Evolutionary conservation across 2,329 filamentous ascomycete genomes (phyloP), one percentile per base, ranked within the genome.

Genomic region (Daldinia sp.): DNA sequence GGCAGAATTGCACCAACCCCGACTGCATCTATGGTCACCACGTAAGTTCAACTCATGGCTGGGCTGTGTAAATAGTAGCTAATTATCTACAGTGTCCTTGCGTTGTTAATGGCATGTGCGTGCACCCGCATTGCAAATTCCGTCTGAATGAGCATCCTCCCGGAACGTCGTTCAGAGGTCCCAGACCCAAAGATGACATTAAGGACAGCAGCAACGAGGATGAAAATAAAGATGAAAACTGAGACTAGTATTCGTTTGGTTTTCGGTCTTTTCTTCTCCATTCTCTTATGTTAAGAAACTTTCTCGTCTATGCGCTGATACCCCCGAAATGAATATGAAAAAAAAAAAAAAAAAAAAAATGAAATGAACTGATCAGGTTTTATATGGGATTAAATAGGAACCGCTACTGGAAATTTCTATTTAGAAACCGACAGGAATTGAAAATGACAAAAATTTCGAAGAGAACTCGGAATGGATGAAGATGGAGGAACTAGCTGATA

Each of bases 11-110:
- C 70, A 83, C 86, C 6, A 78, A 83, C 3, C 82, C 85, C 1
- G 84, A 86, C 68, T 90, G 88, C 74, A 89, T 90, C 65, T 90
- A 90, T 72, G 88, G 88, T 2, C 88, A 90, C 75, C 84, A 90
- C 73, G 86, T 88, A 74, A 80, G 86, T 82, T 26, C 9, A n/a
- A 18, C 33, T 18, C 15, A 18, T 4, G 3, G 15, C 7, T 33
- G 7, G 9, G 28, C 10, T 51, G 28, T 26, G 6, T 9, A 18
- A 2, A n/a, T 26, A 26, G 6, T 7, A 54, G 6, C 51, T 54
- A 26, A 54, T n/a, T 37, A 33, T 9, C 1, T 41, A 51, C 62
- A 88, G 86, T 88, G 86, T 71, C 86, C 87, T 0, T 87, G 82
- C 67, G 81, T 86, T n/a, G 76, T 76, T 10, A 82, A 87, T 42